Conservation (phyloP, 2,329 filamentous ascomycete genomes). For the Monilinia fructicola region DNA sequence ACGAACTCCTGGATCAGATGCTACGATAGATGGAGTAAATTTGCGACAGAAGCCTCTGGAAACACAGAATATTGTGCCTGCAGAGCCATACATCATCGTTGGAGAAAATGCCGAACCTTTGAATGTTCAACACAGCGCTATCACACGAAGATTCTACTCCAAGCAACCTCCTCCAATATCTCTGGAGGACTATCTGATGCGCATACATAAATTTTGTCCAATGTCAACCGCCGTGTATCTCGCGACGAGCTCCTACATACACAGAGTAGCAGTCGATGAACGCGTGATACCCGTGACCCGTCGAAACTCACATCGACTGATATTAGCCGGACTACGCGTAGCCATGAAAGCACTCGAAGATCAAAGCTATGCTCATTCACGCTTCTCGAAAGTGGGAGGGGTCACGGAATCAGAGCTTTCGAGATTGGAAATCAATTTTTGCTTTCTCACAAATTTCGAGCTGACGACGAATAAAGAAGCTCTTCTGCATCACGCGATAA, state of each 20-base stretch:
- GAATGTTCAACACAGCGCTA: slow-evolving; percentile 76
- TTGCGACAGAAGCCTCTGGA: slow-evolving; percentile 44
- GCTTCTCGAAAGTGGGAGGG: slow-evolving; percentile 84
- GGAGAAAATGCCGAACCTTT: slow-evolving; percentile 71
- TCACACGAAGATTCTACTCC: slow-evolving; percentile 90
- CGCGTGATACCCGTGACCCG: slow-evolving; percentile 76
- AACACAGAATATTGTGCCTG: slow-evolving; percentile 32
- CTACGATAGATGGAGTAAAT: slow-evolving; percentile 56
- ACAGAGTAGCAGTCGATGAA: slow-evolving; percentile 75
- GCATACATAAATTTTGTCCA: slow-evolving; percentile 87
- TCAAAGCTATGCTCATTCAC: slow-evolving; percentile 78
- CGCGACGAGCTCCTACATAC: slow-evolving; percentile 83
- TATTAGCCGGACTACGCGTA: slow-evolving; percentile 80
- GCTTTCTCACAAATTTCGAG: slow-evolving; percentile 83
- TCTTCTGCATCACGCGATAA: slow-evolving; percentile 51
- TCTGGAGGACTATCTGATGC: slow-evolving; percentile 79
- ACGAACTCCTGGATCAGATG: slow-evolving; percentile 38
- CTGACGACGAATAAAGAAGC: slow-evolving; percentile 62
- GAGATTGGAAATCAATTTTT: slow-evolving; percentile 84
- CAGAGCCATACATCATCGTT: slow-evolving; percentile 57
- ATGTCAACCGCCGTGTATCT: slow-evolving; percentile 94
- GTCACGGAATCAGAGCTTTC: slow-evolving; percentile 80
- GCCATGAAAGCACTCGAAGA: slow-evolving; percentile 97
- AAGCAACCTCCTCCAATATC: slow-evolving; percentile 82
- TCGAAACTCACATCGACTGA: slow-evolving; percentile 81